A percentile compares a stretch with the other conserved stretches of the same genome.
These are phyloP conservation scores for Rhizopus stolonifer DNA, from an alignment of 371 early-diverging fungal genomes.

Conservation along the genomic window DNA sequence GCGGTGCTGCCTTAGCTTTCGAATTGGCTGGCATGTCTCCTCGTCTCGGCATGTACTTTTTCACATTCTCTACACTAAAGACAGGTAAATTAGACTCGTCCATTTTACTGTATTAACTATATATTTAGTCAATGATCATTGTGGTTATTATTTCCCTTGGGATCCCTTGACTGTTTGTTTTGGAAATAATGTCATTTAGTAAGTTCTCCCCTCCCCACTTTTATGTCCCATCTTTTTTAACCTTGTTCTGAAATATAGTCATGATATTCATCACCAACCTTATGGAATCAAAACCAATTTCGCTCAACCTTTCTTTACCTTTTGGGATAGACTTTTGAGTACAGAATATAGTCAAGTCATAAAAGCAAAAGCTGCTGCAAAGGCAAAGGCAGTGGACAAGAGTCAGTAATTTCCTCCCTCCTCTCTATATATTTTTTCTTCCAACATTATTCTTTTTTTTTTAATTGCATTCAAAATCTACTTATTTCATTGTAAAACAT, in stretches of 20 bases:
- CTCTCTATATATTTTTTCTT: not conserved
- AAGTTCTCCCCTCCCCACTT: too few species aligned
- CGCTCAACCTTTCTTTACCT: constrained; percentile 69
- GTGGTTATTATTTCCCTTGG: constrained; percentile 74
- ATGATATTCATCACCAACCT: constrained; percentile 61
- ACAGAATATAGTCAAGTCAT: constrained; percentile 33
- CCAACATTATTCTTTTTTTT: too few species aligned
- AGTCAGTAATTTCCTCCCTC: not conserved
- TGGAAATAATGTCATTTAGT: constrained; percentile 69
- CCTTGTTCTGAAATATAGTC: constrained; percentile 25
- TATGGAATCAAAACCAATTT: constrained; percentile 62
- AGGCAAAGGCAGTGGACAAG: constrained; percentile 2
- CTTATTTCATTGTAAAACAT: not conserved
- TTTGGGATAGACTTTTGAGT: constrained; percentile 70
- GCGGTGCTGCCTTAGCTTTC: constrained; percentile 67
- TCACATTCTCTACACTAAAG: constrained; percentile 68
- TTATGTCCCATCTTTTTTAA: not conserved
- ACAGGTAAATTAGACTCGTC: constrained; percentile 43
- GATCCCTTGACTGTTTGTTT: constrained; percentile 61
- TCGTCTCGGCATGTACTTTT: constrained; percentile 64
- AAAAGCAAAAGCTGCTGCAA: constrained; percentile 21
- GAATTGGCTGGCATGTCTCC: constrained; percentile 69
- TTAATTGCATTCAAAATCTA: constrained; percentile 1
- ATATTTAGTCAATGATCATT: constrained; percentile 65
- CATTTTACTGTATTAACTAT: not conserved